Percentiles rank a stretch among this genome's conserved stretches.
phyloP scores from a whole-genome alignment of 805 yeast species.

The Sporopachydermia lactativora region DNA sequence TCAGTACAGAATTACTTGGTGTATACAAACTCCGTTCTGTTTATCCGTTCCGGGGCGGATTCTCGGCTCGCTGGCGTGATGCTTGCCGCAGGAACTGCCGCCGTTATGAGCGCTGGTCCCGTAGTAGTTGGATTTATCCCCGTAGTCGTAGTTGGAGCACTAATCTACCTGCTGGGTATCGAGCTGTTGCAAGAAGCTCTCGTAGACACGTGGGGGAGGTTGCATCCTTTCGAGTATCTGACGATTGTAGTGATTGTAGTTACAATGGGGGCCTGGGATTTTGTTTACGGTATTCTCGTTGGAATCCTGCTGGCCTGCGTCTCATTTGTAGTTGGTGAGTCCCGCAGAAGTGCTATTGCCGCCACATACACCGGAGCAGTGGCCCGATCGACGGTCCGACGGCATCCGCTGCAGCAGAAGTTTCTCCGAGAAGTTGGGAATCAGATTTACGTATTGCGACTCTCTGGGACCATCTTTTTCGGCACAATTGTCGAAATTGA shows the following conservation, averaged over 20 bases:
- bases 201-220: constrained; percentile 68
- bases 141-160: constrained; percentile 87
- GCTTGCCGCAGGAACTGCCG: constrained; percentile 68
- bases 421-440: constrained; percentile 77
- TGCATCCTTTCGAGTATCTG: constrained; percentile 62
- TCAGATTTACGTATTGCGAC: constrained; percentile 76
- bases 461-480: constrained; percentile 83
- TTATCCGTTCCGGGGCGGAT: constrained; percentile 91
- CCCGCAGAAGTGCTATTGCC: constrained; percentile 66
- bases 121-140: constrained; percentile 89
- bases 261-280: constrained; percentile 92
- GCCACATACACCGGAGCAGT: constrained; percentile 78
- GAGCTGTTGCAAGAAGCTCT: constrained; percentile 80
- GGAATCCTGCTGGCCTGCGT: constrained; percentile 88
- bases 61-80: constrained; percentile 80
- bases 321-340: constrained; percentile 89
- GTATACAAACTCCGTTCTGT: constrained; percentile 83
- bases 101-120: constrained; percentile 80
- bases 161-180: constrained; percentile 82
- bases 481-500: constrained; percentile 94
- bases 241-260: constrained; percentile 81
- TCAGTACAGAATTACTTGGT: constrained; percentile 91
- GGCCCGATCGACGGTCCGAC: constrained; percentile 81
- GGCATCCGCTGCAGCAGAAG: constrained; percentile 82
- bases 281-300: constrained; percentile 81